phyloP scores from a whole-genome alignment of 306 rosid species.

The Lathyrus aphaca region DNA sequence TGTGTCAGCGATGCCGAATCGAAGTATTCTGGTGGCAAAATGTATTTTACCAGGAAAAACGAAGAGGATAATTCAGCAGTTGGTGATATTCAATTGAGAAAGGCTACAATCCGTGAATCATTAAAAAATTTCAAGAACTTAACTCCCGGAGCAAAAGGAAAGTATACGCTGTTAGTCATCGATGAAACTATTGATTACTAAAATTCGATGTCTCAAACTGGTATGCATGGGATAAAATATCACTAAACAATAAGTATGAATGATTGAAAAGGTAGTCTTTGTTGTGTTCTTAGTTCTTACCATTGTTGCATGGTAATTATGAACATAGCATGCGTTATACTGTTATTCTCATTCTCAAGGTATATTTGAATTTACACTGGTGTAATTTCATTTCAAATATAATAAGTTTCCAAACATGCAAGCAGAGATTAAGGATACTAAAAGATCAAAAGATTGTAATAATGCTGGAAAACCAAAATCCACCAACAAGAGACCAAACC shows the following conservation, averaged over 20 bases:
- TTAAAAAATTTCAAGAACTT: conserved; percentile 66
- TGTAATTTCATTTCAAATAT: no score
- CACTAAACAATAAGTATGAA: conserved; percentile 29
- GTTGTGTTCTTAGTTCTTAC: conserved; percentile 40
- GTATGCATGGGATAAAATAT: conserved; percentile 45
- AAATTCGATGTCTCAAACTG: conserved; percentile 58
- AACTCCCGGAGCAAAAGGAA: conserved; percentile 78
- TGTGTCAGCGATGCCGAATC: conserved; percentile 60
- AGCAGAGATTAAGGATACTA: no score
- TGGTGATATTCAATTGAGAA: conserved; percentile 48
- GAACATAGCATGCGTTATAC: conserved; percentile 44
- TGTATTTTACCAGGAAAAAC: conserved; percentile 25
- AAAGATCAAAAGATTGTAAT: no score
- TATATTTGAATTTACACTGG: conserved; percentile 26
- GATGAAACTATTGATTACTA: conserved; percentile 79
- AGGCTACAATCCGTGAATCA: conserved; percentile 58
- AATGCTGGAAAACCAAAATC: no score
- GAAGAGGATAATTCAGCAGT: conserved; percentile 31
- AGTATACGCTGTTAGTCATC: conserved; percentile 64
- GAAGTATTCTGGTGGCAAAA: conserved; percentile 44
- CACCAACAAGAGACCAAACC: no score
- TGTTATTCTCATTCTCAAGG: conserved; percentile 43
- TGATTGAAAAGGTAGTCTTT: conserved; percentile 29
- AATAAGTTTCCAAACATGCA: no score
- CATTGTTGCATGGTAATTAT: conserved; percentile 48